phyloP scores from a whole-genome alignment of 1,284 basidiomycete genomes.

The Apiotrichum laibachii region DNA sequence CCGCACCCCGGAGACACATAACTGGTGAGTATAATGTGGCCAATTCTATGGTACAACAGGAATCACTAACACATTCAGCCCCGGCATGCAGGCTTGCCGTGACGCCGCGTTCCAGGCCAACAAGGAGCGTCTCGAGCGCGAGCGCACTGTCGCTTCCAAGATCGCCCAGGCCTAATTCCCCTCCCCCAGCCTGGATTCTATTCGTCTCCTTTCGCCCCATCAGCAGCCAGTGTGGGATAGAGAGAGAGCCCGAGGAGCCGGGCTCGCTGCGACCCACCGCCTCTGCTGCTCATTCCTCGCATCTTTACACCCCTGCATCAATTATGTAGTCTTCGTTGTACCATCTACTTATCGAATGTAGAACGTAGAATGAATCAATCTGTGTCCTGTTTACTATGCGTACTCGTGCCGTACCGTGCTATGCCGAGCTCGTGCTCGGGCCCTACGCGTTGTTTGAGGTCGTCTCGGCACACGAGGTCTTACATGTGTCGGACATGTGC shows the following conservation, averaged over 20 bases:
- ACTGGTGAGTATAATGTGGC: conserved; percentile 44
- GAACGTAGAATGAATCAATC: conserved; percentile 22
- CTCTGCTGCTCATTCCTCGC: not conserved
- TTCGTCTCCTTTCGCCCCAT: not conserved
- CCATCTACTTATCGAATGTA: conserved; percentile 22
- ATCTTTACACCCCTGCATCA: not conserved
- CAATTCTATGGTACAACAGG: not conserved
- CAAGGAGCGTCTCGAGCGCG: conserved; percentile 52
- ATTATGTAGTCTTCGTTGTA: conserved; percentile 23
- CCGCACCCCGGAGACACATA: conserved; percentile 52
- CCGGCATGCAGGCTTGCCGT: conserved; percentile 50
- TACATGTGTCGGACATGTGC: no score
- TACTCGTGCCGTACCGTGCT: no score
- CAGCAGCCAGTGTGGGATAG: conserved; percentile 11
- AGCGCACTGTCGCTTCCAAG: conserved; percentile 51
- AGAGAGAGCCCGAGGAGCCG: conserved; percentile 10
- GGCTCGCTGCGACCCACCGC: conserved; percentile 5
- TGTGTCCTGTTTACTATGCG: conserved; percentile 6
- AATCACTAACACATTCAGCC: conserved; percentile 29
- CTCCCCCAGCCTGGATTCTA: not conserved
- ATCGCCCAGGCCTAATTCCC: conserved; percentile 47
- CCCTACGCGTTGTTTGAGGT: no score
- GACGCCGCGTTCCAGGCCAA: conserved; percentile 54
- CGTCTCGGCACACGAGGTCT: no score
- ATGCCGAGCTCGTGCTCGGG: no score